phyloP scores from a whole-genome alignment of 1,284 basidiomycete genomes.

The Heterobasidion irregulare region DNA sequence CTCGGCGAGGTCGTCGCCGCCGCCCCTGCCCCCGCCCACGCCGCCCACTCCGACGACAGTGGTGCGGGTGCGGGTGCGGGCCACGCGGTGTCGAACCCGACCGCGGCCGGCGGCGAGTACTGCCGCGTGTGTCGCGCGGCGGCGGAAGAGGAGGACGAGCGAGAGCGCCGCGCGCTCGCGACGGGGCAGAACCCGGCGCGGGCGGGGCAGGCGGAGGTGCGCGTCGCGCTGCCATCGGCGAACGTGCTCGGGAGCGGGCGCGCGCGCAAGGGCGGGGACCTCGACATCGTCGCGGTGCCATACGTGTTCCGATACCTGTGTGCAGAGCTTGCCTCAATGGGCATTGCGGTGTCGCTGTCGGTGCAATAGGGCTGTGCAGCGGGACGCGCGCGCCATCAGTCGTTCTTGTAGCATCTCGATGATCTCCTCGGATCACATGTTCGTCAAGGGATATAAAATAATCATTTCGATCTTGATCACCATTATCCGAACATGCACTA shows the following conservation, averaged over 20 bases:
- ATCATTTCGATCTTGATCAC: no score
- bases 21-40: slow-evolving; percentile 24
- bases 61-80: no score
- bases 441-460: no score
- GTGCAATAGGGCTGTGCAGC: slow-evolving; percentile 26
- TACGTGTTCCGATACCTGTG: slow-evolving; percentile 92
- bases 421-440: neutral
- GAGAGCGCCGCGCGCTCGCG: slow-evolving; percentile 43
- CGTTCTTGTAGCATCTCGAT: neutral
- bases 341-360: slow-evolving; percentile 74
- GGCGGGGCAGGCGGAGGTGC: slow-evolving; percentile 38
- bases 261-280: slow-evolving; percentile 61
- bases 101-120: slow-evolving; percentile 78
- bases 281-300: slow-evolving; percentile 93
- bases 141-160: slow-evolving; percentile 54
- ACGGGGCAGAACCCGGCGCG: slow-evolving; percentile 33
- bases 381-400: no score
- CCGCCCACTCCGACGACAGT: slow-evolving; percentile 24
- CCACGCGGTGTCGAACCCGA: slow-evolving; percentile 17
- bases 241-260: slow-evolving; percentile 45
- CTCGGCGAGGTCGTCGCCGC: slow-evolving; percentile 56
- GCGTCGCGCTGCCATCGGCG: slow-evolving; percentile 53
- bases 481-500: no score
- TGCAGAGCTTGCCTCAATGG: slow-evolving; percentile 81
- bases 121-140: slow-evolving; percentile 82